Conservation (phyloP, 768 basidiomycete species). For the Xerocomus spinulosus region DNA sequence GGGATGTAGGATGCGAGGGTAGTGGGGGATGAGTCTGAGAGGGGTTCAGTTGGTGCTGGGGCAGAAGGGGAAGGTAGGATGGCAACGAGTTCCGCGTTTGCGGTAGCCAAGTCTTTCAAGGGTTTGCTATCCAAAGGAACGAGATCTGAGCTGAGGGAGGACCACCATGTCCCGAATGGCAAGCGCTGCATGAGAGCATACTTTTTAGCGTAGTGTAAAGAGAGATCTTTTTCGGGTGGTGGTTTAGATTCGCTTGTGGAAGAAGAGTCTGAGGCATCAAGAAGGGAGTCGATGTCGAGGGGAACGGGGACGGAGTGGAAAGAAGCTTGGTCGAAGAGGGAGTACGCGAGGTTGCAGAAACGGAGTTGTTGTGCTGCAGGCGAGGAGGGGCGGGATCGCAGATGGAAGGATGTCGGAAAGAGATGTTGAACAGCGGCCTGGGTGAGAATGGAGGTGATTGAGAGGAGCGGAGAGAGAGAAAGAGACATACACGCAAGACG, state of each 20-base stretch:
- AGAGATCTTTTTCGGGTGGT: slow-evolving; percentile 27
- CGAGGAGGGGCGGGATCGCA: slow-evolving; percentile 57
- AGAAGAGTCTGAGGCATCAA: slow-evolving; percentile 24
- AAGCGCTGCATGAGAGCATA: slow-evolving; percentile 80
- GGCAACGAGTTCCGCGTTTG: slow-evolving; percentile 71
- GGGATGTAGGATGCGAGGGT: slow-evolving; percentile 58
- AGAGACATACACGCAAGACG: slow-evolving; percentile 50
- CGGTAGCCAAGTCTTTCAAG: slow-evolving; percentile 52
- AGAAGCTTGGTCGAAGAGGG: slow-evolving; percentile 69
- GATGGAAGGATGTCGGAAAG: slow-evolving; percentile 61
- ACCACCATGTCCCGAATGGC: slow-evolving; percentile 75
- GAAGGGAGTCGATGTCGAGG: slow-evolving; percentile 43
- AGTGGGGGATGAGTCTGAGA: slow-evolving; percentile 22
- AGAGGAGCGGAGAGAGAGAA: slow-evolving; percentile 12
- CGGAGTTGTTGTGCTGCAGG: slow-evolving; percentile 65
- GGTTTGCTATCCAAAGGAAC: slow-evolving; percentile 35
- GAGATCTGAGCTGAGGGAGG: slow-evolving; percentile 54
- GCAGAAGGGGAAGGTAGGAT: slow-evolving; percentile 60
- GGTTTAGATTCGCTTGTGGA: slow-evolving; percentile 24
- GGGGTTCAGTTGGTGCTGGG: slow-evolving; percentile 29
- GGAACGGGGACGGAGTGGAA: slow-evolving; percentile 41
- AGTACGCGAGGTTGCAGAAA: slow-evolving; percentile 70
- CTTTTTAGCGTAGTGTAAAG: slow-evolving; percentile 36
- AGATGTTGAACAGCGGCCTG: slow-evolving; percentile 65
- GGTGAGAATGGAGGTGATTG: slow-evolving; percentile 20